Evolutionary conservation across 2,329 filamentous ascomycete genomes (phyloP).

Genomic region (Fusarium sp.): DNA sequence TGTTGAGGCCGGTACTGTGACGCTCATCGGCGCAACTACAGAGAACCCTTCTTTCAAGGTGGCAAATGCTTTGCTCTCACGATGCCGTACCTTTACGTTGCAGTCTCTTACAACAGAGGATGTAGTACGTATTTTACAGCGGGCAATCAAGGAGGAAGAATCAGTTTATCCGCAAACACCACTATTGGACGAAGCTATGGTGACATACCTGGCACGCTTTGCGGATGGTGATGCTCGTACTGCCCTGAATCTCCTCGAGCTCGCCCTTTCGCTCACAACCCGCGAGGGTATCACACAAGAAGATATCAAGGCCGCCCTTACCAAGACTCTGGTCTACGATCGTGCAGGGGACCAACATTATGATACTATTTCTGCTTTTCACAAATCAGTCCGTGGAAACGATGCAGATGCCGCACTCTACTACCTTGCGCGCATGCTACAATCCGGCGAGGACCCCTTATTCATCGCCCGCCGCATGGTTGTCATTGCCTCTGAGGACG

Average conservation of each 20-base stretch:
- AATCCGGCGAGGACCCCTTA: conserved; percentile 91
- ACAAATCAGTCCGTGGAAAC: conserved; percentile 91
- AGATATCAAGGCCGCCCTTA: conserved; percentile 83
- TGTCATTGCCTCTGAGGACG: conserved; percentile 93
- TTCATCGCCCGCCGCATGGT: conserved; percentile 94
- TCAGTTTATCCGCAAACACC: conserved; percentile 54
- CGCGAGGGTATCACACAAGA: conserved; percentile 75
- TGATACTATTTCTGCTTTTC: conserved; percentile 95
- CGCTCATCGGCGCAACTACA: conserved; percentile 92
- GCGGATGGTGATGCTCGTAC: conserved; percentile 93
- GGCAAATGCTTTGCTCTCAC: conserved; percentile 84
- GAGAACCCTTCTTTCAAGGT: conserved; percentile 95
- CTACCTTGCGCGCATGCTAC: conserved; percentile 94
- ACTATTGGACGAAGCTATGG: conserved; percentile 79
- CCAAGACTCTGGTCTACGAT: conserved; percentile 94
- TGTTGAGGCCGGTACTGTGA: conserved; percentile 90
- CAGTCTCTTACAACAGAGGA: conserved; percentile 78
- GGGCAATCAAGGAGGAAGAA: conserved; percentile 76
- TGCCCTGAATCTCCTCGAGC: conserved; percentile 89
- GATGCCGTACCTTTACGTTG: conserved; percentile 91
- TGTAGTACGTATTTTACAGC: conserved; percentile 76
- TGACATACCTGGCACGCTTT: conserved; percentile 85
- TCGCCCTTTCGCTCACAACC: conserved; percentile 77
- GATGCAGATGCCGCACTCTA: conserved; percentile 91
- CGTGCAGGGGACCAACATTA: conserved; percentile 96